Percentiles rank a stretch among this genome's conserved stretches.
These are phyloP conservation scores for Metschnikowia picachoensis DNA, from an alignment of 805 yeast species.

Conservation along the genomic window DNA sequence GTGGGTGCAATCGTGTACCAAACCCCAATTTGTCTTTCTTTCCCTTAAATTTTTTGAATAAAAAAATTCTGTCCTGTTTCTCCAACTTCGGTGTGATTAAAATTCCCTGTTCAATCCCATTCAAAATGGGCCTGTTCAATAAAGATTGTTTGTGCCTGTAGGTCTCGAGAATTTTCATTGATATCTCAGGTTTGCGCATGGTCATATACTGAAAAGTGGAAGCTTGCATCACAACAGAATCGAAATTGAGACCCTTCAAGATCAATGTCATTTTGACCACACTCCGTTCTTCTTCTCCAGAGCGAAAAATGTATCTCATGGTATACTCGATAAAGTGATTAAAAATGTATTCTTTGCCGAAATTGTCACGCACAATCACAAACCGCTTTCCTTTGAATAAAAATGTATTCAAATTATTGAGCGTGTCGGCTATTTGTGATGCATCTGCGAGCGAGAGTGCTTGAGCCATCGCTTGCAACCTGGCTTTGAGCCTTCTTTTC, in stretches of 20 bases:
- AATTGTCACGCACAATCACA: constrained; percentile 7
- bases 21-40: constrained; percentile 18
- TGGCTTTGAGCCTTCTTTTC: constrained; percentile 23
- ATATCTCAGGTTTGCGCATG: constrained; percentile 21
- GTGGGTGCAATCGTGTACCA: constrained; percentile 9
- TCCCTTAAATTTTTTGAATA: constrained; percentile 17
- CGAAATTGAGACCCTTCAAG: constrained; percentile 13
- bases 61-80: constrained; percentile 16
- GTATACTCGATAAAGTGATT: constrained; percentile 17
- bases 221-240: constrained; percentile 12
- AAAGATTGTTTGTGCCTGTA: constrained; percentile 19
- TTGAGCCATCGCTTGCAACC: constrained; percentile 29
- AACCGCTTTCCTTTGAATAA: constrained; percentile 6
- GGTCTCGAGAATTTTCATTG: constrained; percentile 22
- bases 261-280: constrained; percentile 20
- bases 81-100: constrained; percentile 17
- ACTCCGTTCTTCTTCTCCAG: constrained; percentile 7
- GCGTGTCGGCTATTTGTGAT: constrained; percentile 14
- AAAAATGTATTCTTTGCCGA: constrained; percentile 21
- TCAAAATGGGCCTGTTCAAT: constrained; percentile 18
- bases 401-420: constrained; percentile 13
- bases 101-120: constrained; percentile 27
- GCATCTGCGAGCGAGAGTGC: constrained; percentile 23
- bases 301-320: constrained; percentile 18
- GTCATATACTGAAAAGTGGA: constrained; percentile 22